Evolutionary conservation across 495 filamentous ascomycete species (phyloP).

Genomic region (Rhypophila decipiens): DNA sequence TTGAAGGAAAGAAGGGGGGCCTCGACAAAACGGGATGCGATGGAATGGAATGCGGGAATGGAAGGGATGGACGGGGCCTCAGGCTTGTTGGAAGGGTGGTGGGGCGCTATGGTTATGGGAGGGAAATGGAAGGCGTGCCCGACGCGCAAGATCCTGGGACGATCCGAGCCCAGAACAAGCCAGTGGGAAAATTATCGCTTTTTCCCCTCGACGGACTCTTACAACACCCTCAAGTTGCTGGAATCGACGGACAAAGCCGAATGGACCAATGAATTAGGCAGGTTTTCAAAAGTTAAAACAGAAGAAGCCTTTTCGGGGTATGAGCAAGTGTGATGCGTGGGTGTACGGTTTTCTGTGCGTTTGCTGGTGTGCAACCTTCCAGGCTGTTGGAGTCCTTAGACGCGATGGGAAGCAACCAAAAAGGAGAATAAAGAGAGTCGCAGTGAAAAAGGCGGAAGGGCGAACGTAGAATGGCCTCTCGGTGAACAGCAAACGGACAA

Average conservation of each 20-base stretch:
- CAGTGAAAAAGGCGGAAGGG: background rate
- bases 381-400: too few species aligned
- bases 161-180: background rate
- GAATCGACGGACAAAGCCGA: background rate
- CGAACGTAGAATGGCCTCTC: background rate
- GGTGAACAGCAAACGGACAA: background rate
- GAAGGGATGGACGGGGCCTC: slow-evolving; percentile 8
- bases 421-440: too few species aligned
- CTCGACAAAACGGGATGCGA: background rate
- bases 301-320: too few species aligned
- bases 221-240: too few species aligned
- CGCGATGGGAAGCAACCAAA: too few species aligned
- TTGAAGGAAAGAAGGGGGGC: background rate
- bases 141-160: background rate
- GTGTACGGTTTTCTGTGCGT: too few species aligned
- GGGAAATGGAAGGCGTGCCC: background rate
- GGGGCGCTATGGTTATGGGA: slow-evolving; percentile 1
- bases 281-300: too few species aligned
- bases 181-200: too few species aligned
- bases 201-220: too few species aligned
- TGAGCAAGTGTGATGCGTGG: too few species aligned
- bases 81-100: slow-evolving; percentile 19
- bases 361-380: too few species aligned
- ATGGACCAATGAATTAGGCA: background rate
- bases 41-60: slow-evolving; percentile 10